Evolutionary conservation across 2,329 filamentous ascomycete genomes (phyloP).

Genomic region (Elsinoe perseae): DNA sequence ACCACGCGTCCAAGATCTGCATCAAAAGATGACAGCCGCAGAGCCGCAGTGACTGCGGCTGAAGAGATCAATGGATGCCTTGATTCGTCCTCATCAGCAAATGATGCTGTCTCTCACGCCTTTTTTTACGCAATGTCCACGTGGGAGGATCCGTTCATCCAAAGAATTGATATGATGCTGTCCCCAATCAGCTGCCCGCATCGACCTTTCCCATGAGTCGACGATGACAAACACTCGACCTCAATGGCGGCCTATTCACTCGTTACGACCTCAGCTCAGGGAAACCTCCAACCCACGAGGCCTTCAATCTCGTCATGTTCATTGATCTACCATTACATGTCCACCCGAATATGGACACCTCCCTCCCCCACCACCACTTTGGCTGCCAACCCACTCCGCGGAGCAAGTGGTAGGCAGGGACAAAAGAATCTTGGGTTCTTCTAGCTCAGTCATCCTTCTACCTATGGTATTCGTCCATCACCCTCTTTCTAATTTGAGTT

Average conservation of each 20-base stretch:
- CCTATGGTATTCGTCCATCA: neutral
- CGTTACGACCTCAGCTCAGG: neutral
- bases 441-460: neutral
- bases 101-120: neutral
- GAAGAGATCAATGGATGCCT: neutral
- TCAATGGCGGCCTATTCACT: neutral
- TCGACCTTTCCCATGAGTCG: neutral
- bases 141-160: neutral
- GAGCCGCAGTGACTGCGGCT: neutral
- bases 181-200: neutral
- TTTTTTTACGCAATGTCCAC: neutral
- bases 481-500: conserved; percentile 3
- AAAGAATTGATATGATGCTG: neutral
- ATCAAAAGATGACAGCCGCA: neutral
- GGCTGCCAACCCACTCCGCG: neutral
- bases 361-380: neutral
- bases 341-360: neutral
- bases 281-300: neutral
- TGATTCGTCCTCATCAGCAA: neutral
- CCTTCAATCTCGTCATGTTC: neutral
- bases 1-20: neutral
- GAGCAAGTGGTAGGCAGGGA: too few species aligned
- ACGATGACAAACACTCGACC: neutral
- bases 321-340: neutral
- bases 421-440: neutral